A percentile compares a stretch with the other conserved stretches of the same genome.
These are phyloP conservation scores for Neurospora sp. DNA, from an alignment of 495 filamentous ascomycete genomes.

Conservation along the genomic window DNA sequence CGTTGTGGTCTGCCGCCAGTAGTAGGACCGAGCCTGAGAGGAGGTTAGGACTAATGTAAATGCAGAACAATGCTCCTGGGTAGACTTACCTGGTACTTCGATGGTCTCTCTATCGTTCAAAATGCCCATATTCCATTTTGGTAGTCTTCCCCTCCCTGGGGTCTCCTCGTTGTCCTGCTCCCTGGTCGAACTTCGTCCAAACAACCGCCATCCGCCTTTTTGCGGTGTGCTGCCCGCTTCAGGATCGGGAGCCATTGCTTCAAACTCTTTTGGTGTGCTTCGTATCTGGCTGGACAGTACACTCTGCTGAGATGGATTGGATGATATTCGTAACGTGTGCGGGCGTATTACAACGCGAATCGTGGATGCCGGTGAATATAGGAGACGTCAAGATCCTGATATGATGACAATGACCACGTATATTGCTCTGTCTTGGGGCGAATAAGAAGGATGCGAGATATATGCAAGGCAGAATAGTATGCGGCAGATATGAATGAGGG, in stretches of 20 bases:
- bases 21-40: constrained; percentile 70
- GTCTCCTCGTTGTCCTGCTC: background rate
- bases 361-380: background rate
- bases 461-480: background rate
- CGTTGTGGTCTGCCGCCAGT: constrained; percentile 64
- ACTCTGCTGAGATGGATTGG: background rate
- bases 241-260: background rate
- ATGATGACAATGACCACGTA: background rate
- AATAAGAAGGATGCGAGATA: background rate
- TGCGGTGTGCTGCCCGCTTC: background rate
- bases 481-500: background rate
- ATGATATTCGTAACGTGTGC: background rate
- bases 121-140: constrained; percentile 70
- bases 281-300: background rate
- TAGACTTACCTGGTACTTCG: constrained; percentile 73
- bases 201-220: constrained; percentile 12
- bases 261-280: background rate
- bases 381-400: background rate
- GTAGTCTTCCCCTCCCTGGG: constrained; percentile 7
- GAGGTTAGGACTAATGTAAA: background rate
- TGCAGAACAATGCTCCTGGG: background rate
- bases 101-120: constrained; percentile 75
- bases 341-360: background rate
- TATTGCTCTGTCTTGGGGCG: background rate
- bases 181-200: constrained; percentile 2